Conservation (phyloP, 2,329 filamentous ascomycete species). For the Hortaea werneckii region DNA sequence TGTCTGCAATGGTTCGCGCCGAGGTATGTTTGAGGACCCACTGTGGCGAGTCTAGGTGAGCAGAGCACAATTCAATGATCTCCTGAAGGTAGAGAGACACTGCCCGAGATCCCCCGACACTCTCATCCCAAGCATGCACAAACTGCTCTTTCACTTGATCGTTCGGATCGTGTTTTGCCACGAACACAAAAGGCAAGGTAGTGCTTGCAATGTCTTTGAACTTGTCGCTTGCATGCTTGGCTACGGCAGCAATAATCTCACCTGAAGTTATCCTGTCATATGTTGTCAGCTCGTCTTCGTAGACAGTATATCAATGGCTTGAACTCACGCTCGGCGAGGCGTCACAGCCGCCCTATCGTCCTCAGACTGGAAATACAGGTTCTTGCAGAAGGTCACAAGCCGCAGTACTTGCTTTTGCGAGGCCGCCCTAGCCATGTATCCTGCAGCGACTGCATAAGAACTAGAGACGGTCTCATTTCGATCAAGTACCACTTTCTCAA, state of each 20-base stretch:
- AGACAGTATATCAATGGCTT: slow-evolving; percentile 4
- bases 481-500: slow-evolving; percentile 76
- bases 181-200: slow-evolving; percentile 77
- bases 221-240: slow-evolving; percentile 79
- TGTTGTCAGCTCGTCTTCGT: neutral
- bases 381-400: slow-evolving; percentile 47
- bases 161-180: slow-evolving; percentile 77
- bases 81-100: slow-evolving; percentile 77
- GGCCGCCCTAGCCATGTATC: slow-evolving; percentile 66
- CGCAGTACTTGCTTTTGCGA: slow-evolving; percentile 48
- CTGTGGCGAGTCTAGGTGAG: slow-evolving; percentile 65
- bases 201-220: slow-evolving; percentile 67
- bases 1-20: slow-evolving; percentile 68
- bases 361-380: slow-evolving; percentile 72
- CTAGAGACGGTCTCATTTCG: slow-evolving; percentile 88
- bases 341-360: slow-evolving; percentile 47
- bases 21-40: slow-evolving; percentile 89
- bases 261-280: slow-evolving; percentile 57
- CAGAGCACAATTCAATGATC: slow-evolving; percentile 59
- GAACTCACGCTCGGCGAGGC: slow-evolving; percentile 12
- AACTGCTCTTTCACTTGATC: slow-evolving; percentile 72
- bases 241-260: slow-evolving; percentile 72
- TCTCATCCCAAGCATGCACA: slow-evolving; percentile 76
- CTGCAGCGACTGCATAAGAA: slow-evolving; percentile 75
- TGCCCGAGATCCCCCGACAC: slow-evolving; percentile 73